phyloP scores from a whole-genome alignment of 108 stramenopile genomes.

The Epithemia pelagica region DNA sequence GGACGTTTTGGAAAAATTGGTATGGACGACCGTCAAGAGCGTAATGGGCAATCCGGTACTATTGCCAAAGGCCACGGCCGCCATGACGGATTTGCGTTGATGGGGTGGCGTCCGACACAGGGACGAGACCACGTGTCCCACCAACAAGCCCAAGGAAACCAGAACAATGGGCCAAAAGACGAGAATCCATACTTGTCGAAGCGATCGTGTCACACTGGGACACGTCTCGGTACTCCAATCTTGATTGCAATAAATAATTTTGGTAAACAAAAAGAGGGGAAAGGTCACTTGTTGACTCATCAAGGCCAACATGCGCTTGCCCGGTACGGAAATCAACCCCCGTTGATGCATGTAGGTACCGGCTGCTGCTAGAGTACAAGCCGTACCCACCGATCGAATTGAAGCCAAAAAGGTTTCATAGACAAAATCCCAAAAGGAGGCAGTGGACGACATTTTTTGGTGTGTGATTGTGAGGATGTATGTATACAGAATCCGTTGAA shows the following conservation, averaged over 20 bases:
- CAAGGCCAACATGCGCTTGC: conserved; percentile 66
- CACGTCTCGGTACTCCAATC: conserved; percentile 49
- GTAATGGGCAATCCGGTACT: conserved; percentile 80
- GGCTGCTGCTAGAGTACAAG: conserved; percentile 57
- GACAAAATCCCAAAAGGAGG: neutral
- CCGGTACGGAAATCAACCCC: conserved; percentile 48
- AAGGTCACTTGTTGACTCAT: conserved; percentile 82
- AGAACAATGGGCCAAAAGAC: conserved; percentile 71
- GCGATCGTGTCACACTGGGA: conserved; percentile 51
- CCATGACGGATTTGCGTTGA: conserved; percentile 44
- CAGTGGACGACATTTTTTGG: no score
- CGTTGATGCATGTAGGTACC: conserved; percentile 70
- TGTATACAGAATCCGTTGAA: no score
- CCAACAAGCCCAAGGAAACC: conserved; percentile 43
- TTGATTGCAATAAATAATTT: conserved; percentile 80
- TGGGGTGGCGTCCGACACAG: conserved; percentile 41
- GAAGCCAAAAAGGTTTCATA: conserved; percentile 50
- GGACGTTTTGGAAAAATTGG: conserved; percentile 48
- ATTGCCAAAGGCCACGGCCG: conserved; percentile 74
- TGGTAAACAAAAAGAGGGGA: conserved; percentile 81
- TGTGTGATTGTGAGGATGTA: no score
- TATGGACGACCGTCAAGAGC: conserved; percentile 73
- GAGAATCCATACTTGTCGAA: conserved; percentile 64
- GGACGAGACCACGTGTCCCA: conserved; percentile 50
- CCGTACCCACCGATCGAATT: conserved; percentile 69